Base-by-base conservation (phyloP, 2,329 filamentous ascomycete species). In the Coleophoma eucalyptorum region DNA sequence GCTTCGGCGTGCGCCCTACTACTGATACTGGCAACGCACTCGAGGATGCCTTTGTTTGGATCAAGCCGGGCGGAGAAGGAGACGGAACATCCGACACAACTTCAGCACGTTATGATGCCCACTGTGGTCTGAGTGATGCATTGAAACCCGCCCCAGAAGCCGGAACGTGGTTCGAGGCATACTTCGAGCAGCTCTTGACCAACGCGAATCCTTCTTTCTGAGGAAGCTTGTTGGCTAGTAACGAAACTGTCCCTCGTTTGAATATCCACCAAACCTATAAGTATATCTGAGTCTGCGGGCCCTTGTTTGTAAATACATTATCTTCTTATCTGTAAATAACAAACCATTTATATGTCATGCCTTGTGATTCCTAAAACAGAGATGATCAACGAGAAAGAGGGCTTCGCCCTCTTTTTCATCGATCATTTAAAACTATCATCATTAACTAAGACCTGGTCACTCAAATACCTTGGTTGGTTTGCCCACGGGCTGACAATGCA, bases 141-240 rank as follows among this genome's bases (percentile, higher is more conserved):
- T 69, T 87, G 38, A 65, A 80, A 66, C 85, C 85, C 2, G 83
- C 86, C 1, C 86, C 86, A 31, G 83, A 89, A 67, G 85, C 86
- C 10, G 86, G 86, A 31, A 70, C 74, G 8, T 90, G 85, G 85
- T 44, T 61, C 68, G 69, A 82, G 66, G 76, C 73, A 15, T 83
- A 82, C 69, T 81, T 82, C 57, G 77, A 74, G 65, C 76, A 79
- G 65, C 69, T 83, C 1, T 71, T 81, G 50, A 72, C 68, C 49
- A 81, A 81, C 56, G 77, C 79, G 49, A 77, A 79, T 62, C 79
- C 79, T n/a, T 62, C 76, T 12, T 79, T 80, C 57, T 70, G 64
- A 58, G 46, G 6, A 5, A 26, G 26, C 2, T 8, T 26, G 26
- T 26, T 8, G 26, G 26, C 16, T n/a, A 5, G 10, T 18, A 46